Conservation (phyloP, 305 asterid genomes). For the Stenogyne calaminthoides region DNA sequence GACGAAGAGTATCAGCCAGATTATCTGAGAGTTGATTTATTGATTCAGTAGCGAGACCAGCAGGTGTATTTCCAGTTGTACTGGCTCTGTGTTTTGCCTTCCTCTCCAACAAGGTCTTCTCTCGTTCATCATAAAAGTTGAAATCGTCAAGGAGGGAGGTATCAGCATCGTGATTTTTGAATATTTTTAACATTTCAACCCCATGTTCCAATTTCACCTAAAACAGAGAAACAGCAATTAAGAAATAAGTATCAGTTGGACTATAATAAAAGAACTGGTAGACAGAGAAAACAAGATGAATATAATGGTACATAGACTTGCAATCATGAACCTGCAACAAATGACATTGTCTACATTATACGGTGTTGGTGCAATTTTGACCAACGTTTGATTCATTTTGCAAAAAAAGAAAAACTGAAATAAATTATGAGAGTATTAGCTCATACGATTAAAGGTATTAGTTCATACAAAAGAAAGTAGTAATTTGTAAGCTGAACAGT, state of each 20-base stretch:
- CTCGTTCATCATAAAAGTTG: conserved; percentile 84
- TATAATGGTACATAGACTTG: not conserved
- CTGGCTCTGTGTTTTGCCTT: conserved; percentile 72
- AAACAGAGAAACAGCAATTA: conserved; percentile 20
- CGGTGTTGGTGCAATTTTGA: not conserved
- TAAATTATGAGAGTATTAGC: too few relatives aligned
- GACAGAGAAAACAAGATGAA: conserved; percentile 6
- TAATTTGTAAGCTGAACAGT: too few relatives aligned
- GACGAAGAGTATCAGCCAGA: conserved; percentile 65
- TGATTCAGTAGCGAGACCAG: conserved; percentile 54
- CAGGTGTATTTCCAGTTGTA: conserved; percentile 46
- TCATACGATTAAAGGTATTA: too few relatives aligned
- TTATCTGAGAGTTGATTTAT: conserved; percentile 77
- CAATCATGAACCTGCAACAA: not conserved
- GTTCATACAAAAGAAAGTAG: too few relatives aligned
- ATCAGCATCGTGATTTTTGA: conserved; percentile 81
- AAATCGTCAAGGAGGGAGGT: conserved; percentile 94
- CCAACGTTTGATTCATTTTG: too few relatives aligned
- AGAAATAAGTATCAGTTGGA: conserved; percentile 7
- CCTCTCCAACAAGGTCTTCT: conserved; percentile 76
- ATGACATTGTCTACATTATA: not conserved
- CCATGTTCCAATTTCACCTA: conserved; percentile 96
- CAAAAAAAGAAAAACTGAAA: too few relatives aligned
- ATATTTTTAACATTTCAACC: conserved; percentile 85
- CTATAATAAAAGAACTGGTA: not conserved